Conservation (phyloP, 345 rosid genomes). For the Rhodamnia rubescens region DNA sequence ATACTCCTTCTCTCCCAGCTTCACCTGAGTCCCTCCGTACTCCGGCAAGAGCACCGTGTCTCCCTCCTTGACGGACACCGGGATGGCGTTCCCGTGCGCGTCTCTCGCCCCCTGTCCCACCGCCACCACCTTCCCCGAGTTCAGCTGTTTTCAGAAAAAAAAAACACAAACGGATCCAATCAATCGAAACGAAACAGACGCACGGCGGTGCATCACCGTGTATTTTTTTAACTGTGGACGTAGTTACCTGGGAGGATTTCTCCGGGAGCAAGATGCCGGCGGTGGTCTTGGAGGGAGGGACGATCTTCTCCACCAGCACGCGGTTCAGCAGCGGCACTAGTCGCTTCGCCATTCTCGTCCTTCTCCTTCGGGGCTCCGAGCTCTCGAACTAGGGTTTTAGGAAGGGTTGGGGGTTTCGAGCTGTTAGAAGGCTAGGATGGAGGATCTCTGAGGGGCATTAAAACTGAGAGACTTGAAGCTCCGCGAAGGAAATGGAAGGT, state of each 20-base stretch:
- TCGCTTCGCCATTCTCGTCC: constrained; percentile 67
- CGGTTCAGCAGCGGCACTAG: constrained; percentile 65
- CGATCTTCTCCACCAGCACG: constrained; percentile 59
- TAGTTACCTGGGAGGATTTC: constrained; percentile 43
- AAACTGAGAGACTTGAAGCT: background rate
- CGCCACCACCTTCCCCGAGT: constrained; percentile 68
- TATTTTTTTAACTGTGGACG: background rate
- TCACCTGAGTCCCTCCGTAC: constrained; percentile 66
- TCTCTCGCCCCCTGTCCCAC: constrained; percentile 64
- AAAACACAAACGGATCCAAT: background rate
- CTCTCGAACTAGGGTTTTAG: background rate
- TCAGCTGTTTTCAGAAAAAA: constrained; percentile 34
- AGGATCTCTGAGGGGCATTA: background rate
- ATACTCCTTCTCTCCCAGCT: constrained; percentile 77
- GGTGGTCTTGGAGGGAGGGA: constrained; percentile 71
- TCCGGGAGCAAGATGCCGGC: constrained; percentile 80
- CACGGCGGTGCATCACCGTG: background rate
- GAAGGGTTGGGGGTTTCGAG: background rate
- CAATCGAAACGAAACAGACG: background rate
- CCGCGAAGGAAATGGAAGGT: background rate
- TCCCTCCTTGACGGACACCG: constrained; percentile 68
- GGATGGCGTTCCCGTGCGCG: constrained; percentile 49
- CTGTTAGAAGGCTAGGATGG: background rate
- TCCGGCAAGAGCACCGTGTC: constrained; percentile 85
- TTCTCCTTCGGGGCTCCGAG: background rate